Evolutionary conservation across 495 filamentous ascomycete genomes (phyloP).

Genomic region (Neurospora sp.): DNA sequence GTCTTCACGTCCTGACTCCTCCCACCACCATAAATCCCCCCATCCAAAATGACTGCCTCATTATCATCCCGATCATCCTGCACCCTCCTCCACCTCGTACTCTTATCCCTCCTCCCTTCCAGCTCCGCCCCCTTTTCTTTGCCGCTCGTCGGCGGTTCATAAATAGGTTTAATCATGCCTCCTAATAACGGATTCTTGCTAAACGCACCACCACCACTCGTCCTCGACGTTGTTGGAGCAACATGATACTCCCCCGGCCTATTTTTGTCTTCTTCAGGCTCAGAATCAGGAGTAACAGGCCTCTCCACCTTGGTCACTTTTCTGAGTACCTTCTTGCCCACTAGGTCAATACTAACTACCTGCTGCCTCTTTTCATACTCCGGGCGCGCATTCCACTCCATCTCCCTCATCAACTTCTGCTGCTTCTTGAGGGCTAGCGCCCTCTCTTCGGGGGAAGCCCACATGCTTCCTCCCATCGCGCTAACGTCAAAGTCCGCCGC

Average conservation of each 20-base stretch:
- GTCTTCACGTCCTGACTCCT: neutral
- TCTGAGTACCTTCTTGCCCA: constrained; percentile 63
- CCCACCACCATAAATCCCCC: constrained; percentile 53
- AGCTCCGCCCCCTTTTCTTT: constrained; percentile 34
- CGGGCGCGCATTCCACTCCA: constrained; percentile 82
- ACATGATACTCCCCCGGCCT: neutral
- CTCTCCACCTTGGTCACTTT: constrained; percentile 56
- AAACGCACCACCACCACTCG: constrained; percentile 50
- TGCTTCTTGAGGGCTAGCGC: constrained; percentile 82
- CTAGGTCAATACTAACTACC: constrained; percentile 78
- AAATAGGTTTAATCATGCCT: constrained; percentile 69
- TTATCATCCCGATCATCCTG: constrained; percentile 89
- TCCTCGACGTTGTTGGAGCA: neutral
- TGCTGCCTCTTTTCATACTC: constrained; percentile 89
- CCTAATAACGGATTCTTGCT: constrained; percentile 78
- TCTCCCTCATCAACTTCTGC: constrained; percentile 75
- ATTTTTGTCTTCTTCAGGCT: constrained; percentile 25
- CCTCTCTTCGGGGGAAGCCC: constrained; percentile 80
- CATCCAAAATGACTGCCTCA: constrained; percentile 84
- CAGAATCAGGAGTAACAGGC: constrained; percentile 37
- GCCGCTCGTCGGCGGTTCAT: constrained; percentile 26
- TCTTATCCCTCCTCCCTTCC: constrained; percentile 29
- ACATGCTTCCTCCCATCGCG: constrained; percentile 58
- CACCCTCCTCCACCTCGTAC: constrained; percentile 70
- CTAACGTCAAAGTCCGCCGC: constrained; percentile 80